These are phyloP conservation scores for Zoysia matrella DNA, from an alignment of 202 grass and related monocot species.

Conservation along the genomic window DNA sequence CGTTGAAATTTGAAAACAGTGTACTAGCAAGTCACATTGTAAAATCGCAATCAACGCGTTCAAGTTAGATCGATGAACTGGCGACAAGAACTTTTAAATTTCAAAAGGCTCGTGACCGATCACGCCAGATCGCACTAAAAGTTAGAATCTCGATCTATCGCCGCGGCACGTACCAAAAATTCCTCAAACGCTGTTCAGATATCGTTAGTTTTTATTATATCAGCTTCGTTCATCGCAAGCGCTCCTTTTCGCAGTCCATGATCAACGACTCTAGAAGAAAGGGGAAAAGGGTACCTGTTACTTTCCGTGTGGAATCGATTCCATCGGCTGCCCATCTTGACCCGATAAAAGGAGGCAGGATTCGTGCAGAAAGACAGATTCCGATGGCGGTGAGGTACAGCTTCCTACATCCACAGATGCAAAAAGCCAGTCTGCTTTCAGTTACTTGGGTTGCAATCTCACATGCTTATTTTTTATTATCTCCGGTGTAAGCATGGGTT, in stretches of 20 bases:
- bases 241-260: slow-evolving; percentile 12
- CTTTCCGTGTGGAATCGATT: slow-evolving; percentile 47
- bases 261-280: slow-evolving; percentile 35
- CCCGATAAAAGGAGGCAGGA: background rate
- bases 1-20: background rate
- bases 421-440: slow-evolving; percentile 19
- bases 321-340: slow-evolving; percentile 39
- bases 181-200: slow-evolving; percentile 7
- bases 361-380: too few relatives aligned
- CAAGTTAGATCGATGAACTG: background rate
- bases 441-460: background rate
- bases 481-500: too few relatives aligned
- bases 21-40: background rate
- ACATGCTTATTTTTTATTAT: too few relatives aligned
- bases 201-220: slow-evolving; percentile 13
- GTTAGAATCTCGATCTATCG: background rate
- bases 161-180: background rate
- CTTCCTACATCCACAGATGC: slow-evolving; percentile 31
- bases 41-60: background rate
- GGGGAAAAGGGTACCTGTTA: background rate
- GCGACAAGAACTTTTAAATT: background rate
- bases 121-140: slow-evolving; percentile 20
- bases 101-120: slow-evolving; percentile 16
- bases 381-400: slow-evolving; percentile 15
- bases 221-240: background rate